Evolutionary conservation across 305 asterid genomes (phyloP), one percentile per base, ranked within the genome.

Genomic region (Solanum hybrid): DNA sequence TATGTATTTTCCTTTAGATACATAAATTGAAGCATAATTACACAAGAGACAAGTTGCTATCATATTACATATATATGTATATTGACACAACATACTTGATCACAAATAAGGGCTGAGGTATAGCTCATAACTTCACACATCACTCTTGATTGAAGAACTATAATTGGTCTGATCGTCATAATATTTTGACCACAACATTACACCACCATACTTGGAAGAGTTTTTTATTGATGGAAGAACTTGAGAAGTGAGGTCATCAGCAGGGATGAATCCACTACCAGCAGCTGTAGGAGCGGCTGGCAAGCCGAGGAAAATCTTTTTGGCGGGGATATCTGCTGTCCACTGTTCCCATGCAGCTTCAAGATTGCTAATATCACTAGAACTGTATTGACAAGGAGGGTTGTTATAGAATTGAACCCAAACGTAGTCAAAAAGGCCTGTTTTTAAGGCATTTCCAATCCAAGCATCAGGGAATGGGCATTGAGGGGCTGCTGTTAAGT

Each of bases 381-480:
- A 16, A 89, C 35, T 73, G 37, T 84, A 89, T 33, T 84, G 91
- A 51, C 91, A 89, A 3, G 89, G 91, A 61, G 89, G 91, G 16
- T 89, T 84, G 11, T 89, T 84, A n/a, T 89, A 89, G 76, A 89
- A 89, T 6, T 89, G 91, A 71, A 89, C 79, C 89, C 91, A 89
- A 42, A 89, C 91, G 26, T 89, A 29, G 36, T 89, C 86, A 5
- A 89, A 89, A n/a, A 84, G 61, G 31, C 91, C 89, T n/a, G 89
- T 89, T 22, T 84, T 89, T 29, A 89, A 73, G 16, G 91, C 89
- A 0, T 31, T 46, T n/a, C 91, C 86, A 16, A 89, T 46, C 89
- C 75, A 89, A 29, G 85, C 61, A 83, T 89, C 91, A 33, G 91
- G 91, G 11, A 84, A 89, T 42, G 91, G 91, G 16, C 91, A 89